Conservation (phyloP, 2,329 filamentous ascomycete species). For the Colletotrichum musae region DNA sequence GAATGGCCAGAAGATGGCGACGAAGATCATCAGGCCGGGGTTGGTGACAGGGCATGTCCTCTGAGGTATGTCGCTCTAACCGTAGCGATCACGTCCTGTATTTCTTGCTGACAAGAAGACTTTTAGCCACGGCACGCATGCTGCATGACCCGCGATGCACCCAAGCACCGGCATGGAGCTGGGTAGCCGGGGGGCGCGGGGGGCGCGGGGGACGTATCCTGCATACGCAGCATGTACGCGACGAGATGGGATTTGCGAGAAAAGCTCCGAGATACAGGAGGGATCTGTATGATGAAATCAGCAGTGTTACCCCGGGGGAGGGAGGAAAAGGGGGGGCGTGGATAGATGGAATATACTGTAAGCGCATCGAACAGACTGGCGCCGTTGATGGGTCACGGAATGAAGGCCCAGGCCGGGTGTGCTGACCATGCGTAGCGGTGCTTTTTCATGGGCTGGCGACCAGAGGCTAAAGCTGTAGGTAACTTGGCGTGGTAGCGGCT, state of each 20-base stretch:
- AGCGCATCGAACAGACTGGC: slow-evolving; percentile 3
- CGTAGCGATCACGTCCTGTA: slow-evolving; percentile 2
- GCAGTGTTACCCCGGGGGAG: slow-evolving; percentile 6
- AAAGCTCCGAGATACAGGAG: slow-evolving; percentile 34
- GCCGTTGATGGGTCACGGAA: not conserved
- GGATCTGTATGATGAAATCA: slow-evolving; percentile 30
- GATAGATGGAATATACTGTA: not conserved
- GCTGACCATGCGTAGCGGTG: slow-evolving; percentile 13
- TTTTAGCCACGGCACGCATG: slow-evolving; percentile 2
- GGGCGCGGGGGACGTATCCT: not conserved
- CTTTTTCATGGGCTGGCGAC: not conserved
- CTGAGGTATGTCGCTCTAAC: slow-evolving; percentile 20
- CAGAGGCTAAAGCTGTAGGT: not conserved
- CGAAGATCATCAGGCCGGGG: slow-evolving; percentile 20
- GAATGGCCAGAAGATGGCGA: slow-evolving; percentile 7
- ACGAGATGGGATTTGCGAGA: slow-evolving; percentile 35
- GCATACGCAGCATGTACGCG: not conserved
- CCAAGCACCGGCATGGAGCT: slow-evolving; percentile 22
- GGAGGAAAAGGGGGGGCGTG: slow-evolving; percentile 1
- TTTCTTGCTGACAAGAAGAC: slow-evolving; percentile 13
- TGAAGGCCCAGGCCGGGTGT: not conserved
- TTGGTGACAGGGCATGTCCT: slow-evolving; percentile 1
- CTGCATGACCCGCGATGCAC: slow-evolving; percentile 22
- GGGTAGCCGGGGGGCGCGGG: slow-evolving; percentile 23
- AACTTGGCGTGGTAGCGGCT: slow-evolving; percentile 1